phyloP scores from a whole-genome alignment of 108 stramenopile species.

The Craspedostauros australis region DNA sequence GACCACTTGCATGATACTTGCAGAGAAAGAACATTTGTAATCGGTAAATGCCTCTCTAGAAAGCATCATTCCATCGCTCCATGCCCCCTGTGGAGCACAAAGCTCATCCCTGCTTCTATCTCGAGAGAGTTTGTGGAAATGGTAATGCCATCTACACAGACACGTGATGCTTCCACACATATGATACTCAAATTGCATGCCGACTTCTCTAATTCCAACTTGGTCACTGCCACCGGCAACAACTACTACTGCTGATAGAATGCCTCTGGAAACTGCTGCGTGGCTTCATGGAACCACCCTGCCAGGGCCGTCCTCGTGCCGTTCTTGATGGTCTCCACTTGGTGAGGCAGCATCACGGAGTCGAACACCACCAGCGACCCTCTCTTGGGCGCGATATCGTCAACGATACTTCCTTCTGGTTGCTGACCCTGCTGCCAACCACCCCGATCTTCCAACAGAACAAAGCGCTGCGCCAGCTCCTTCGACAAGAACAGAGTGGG shows the following conservation, averaged over 20 bases:
- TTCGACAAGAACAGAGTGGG: slow-evolving; percentile 14
- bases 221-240: no score
- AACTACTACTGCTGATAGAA: background rate
- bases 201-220: no score
- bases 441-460: slow-evolving; percentile 22
- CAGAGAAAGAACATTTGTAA: no score
- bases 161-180: no score
- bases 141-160: no score
- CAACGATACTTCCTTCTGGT: slow-evolving; percentile 8
- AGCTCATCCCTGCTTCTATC: no score
- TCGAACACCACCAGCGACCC: slow-evolving; percentile 52
- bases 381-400: slow-evolving; percentile 29
- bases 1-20: no score
- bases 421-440: slow-evolving; percentile 9
- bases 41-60: no score
- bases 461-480: slow-evolving; percentile 10
- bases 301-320: slow-evolving; percentile 36
- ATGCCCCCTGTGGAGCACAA: no score
- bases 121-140: no score
- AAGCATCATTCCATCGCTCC: no score
- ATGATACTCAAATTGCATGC: no score
- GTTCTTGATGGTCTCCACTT: slow-evolving; percentile 29
- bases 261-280: slow-evolving; percentile 21
- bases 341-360: slow-evolving; percentile 44
- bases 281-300: slow-evolving; percentile 59